These are phyloP conservation scores for maize (Zea mays) DNA, from an alignment of 176 grass and related monocot genomes.

Conservation along the genomic window DNA sequence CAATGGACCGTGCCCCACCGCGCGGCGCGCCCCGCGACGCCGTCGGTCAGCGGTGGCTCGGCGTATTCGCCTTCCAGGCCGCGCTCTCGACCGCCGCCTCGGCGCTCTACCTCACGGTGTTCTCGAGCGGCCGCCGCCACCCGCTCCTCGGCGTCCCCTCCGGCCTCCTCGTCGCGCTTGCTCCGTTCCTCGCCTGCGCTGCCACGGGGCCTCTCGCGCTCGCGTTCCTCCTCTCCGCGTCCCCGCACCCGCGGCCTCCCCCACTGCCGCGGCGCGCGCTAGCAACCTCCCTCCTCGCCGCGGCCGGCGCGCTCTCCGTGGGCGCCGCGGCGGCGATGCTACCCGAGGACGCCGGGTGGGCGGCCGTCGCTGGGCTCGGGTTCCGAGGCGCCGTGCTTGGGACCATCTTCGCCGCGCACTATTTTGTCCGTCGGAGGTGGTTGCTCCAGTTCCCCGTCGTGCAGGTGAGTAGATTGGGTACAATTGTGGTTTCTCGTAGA, in stretches of 20 bases:
- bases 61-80: conserved; percentile 48
- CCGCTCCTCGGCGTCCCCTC: conserved; percentile 32
- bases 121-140: conserved; percentile 41
- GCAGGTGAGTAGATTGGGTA: conserved; percentile 47
- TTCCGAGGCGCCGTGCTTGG: conserved; percentile 55
- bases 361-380: conserved; percentile 38
- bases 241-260: conserved; percentile 48
- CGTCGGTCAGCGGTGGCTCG: conserved; percentile 59
- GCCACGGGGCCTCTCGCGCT: conserved; percentile 61
- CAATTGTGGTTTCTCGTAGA: conserved; percentile 40
- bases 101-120: conserved; percentile 35
- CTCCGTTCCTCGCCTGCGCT: conserved; percentile 51
- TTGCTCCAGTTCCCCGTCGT: conserved; percentile 56
- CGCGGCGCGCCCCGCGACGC: conserved; percentile 44
- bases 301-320: conserved; percentile 39
- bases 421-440: conserved; percentile 46
- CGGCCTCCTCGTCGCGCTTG: conserved; percentile 43
- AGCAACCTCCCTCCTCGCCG: conserved; percentile 38
- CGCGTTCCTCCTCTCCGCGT: conserved; percentile 49
- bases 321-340: conserved; percentile 32
- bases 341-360: conserved; percentile 41
- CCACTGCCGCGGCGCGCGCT: conserved; percentile 34
- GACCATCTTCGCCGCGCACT: conserved; percentile 45
- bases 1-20: conserved; percentile 50
- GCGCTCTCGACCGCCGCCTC: conserved; percentile 40